Conservation (phyloP, 2,329 filamentous ascomycete species). For the Colletotrichum sp. region DNA sequence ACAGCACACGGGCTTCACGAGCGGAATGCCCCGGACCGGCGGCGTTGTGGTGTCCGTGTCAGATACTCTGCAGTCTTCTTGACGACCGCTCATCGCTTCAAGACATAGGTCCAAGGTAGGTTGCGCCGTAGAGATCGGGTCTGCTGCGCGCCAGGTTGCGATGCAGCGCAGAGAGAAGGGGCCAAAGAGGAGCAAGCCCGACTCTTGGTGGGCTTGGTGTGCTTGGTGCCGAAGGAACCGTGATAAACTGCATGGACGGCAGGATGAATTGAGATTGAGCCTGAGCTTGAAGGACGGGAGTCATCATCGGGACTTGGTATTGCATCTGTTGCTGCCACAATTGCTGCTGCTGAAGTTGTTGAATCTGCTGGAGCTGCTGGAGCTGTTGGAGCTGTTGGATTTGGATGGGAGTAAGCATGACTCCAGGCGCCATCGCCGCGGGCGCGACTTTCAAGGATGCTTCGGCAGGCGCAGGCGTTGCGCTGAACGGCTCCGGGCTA, state of each 20-base stretch:
- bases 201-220: neutral
- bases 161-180: neutral
- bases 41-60: neutral
- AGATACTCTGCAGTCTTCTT: neutral
- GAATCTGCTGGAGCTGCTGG: neutral
- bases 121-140: neutral
- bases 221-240: neutral
- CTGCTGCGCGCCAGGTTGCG: neutral
- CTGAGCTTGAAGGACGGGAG: neutral
- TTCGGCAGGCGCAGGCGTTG: neutral
- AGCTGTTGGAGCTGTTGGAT: neutral
- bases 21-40: neutral
- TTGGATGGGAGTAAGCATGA: neutral
- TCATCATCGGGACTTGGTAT: neutral
- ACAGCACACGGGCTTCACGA: neutral
- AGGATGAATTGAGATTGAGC: neutral
- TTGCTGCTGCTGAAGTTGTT: neutral
- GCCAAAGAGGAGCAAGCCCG: neutral
- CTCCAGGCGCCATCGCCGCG: neutral
- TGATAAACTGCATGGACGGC: neutral
- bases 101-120: neutral
- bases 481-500: neutral
- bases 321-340: neutral
- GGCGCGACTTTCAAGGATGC: neutral
- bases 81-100: neutral